Evolutionary conservation across 176 grass and related monocot species (phyloP), one percentile per base, ranked within the genome.

Genomic region (Musa beccarii): DNA sequence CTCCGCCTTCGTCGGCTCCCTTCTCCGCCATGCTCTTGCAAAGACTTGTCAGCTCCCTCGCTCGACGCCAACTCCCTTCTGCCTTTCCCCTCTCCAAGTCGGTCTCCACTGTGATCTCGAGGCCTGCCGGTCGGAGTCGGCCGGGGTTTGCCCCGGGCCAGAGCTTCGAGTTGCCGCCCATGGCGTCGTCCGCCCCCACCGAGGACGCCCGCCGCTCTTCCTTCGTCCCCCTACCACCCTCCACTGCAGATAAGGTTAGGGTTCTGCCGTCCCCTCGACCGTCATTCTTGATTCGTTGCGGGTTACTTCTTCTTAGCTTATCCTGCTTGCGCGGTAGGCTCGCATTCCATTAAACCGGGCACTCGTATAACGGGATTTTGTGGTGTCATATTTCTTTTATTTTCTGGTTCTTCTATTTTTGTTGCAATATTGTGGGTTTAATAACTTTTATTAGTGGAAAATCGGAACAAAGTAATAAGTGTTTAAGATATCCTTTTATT

Each of bases 231-330:
- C 26, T 67, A 10, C 65, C 65, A 13, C 65, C 65, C 34, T 67
- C 65, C 65, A 67, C 10, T 67, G 65, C 65, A 23, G 65, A 67
- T 67, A 16, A 28, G 65, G 65, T 67, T 67, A 34, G 65, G 65
- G 25, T 67, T 67, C 25, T 67, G 2, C 24, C 25, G 2, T 67
- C 34, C 12, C 26, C 34, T 43, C 24, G 25, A 64, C 10, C 65
- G 4, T 67, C 12, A 16, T 67, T 67, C 26, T 16, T 13, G 23
- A 13, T 67, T 67, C 25, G 1, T 67, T 67, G 1, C n/a, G 3
- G 11, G 6, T 66, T 28, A 34, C 26, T 25, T 34, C 2, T 15
- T 29, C 5, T 29, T 2, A 5, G 2, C 29, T 34, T 34, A 34
- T 34, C 29, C 29, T 34, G 29, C 29, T 34, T 34, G 3, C 3